A percentile compares a stretch with the other conserved stretches of the same genome.
These are phyloP conservation scores for Cicer pinnatifidum DNA, from an alignment of 306 rosid species.

Conservation along the genomic window DNA sequence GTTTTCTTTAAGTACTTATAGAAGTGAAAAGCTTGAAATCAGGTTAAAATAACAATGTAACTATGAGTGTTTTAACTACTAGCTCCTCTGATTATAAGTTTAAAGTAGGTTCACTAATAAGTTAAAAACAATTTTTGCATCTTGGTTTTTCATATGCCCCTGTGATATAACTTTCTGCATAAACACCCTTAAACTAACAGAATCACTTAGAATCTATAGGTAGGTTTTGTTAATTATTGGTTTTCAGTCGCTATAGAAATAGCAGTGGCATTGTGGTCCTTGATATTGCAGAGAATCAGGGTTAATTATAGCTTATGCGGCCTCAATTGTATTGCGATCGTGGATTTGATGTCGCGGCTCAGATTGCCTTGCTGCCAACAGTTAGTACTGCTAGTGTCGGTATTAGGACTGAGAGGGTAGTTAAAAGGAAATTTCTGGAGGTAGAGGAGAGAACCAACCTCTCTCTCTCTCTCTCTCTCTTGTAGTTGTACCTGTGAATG, in stretches of 20 bases:
- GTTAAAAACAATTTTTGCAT: not conserved
- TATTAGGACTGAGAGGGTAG: not conserved
- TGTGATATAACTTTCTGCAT: not conserved
- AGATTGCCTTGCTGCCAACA: not conserved
- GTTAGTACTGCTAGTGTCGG: not conserved
- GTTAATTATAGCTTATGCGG: not conserved
- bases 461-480: not conserved
- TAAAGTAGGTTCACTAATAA: not conserved
- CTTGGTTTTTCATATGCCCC: not conserved
- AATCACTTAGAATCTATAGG: not conserved
- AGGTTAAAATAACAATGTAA: not conserved
- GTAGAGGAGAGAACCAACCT: not conserved
- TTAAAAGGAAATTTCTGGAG: not conserved
- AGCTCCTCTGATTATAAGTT: not conserved
- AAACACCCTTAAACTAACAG: not conserved
- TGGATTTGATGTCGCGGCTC: not conserved
- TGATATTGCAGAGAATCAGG: not conserved
- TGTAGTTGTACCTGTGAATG: not conserved
- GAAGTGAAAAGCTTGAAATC: not conserved
- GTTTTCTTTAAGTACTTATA: not conserved
- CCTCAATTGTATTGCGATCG: not conserved
- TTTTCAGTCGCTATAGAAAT: not conserved
- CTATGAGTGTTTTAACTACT: not conserved
- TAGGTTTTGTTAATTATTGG: not conserved
- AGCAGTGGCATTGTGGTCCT: not conserved